Evolutionary conservation across 768 basidiomycete genomes (phyloP), one percentile per base, ranked within the genome.

Genomic region (Mycena latifolia): DNA sequence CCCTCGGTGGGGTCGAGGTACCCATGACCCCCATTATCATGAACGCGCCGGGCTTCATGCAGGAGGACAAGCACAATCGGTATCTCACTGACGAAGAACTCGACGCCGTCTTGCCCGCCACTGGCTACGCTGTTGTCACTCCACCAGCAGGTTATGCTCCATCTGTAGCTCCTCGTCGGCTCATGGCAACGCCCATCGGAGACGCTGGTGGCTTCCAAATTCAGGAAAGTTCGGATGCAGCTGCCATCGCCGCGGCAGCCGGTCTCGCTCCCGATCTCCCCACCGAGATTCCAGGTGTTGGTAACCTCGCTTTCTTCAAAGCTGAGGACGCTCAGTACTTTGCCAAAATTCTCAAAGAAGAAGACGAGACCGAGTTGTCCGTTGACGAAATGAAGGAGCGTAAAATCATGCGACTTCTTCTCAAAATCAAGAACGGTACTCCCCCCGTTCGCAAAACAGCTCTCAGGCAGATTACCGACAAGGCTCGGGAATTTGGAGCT

Each of bases 391-490:
- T 99, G 89, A 99, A 99, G 81, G 98, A 99, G 81, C 90, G 97
- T 75, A 99, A 99, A 79, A 99, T 99, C 73, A 98, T 99, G 96
- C 92, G 98, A 27, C 81, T 99, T 25, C 83, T 99, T 57, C 86
- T 99, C 72, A 99, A 99, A 81, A 99, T 99, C 81, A 99, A 99
- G 85, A 99, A 99, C 75, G 98, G 98, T 53, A 99, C 97, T 3
- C 98, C 98, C 28, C 97, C 98, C 14, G 96, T 98, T 64, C 92
- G 98, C 63, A 99, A 99, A 79, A 95, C 97, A 2, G 98, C 98
- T 15, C 89, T 99, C 39, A 89, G 97, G 55, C 97, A 99, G 76
- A 99, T 99, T 73, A 99, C 98, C 18, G 98, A 99, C 85, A 98
- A 98, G 77, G 98, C 98, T 67, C 92, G 98, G 70, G 96, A 99